These are phyloP conservation scores for Claviceps quebecensis DNA, from an alignment of 2,329 filamentous ascomycete species.

Conservation along the genomic window DNA sequence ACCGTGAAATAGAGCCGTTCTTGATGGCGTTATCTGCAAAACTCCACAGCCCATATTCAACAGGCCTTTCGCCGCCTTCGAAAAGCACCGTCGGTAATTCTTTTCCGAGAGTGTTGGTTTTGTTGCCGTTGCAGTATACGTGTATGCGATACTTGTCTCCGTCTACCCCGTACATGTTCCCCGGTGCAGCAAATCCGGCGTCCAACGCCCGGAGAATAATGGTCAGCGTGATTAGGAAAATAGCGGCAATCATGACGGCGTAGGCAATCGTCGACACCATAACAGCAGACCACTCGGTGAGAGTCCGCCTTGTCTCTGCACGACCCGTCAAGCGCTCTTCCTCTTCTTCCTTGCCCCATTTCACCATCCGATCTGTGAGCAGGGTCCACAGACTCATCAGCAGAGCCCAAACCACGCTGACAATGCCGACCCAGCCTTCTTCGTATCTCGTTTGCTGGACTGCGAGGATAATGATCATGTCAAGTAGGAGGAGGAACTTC, in stretches of 20 bases:
- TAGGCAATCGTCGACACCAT: slow-evolving; percentile 60
- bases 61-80: slow-evolving; percentile 68
- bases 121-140: slow-evolving; percentile 66
- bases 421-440: slow-evolving; percentile 84
- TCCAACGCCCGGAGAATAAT: slow-evolving; percentile 71
- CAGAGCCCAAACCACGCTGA: slow-evolving; percentile 68
- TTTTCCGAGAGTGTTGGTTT: slow-evolving; percentile 35
- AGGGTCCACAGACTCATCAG: slow-evolving; percentile 70
- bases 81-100: slow-evolving; percentile 68
- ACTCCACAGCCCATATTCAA: slow-evolving; percentile 65
- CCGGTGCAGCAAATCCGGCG: slow-evolving; percentile 56
- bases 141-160: slow-evolving; percentile 77
- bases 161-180: slow-evolving; percentile 68
- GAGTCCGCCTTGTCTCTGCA: slow-evolving; percentile 66
- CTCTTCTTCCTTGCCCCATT: slow-evolving; percentile 86
- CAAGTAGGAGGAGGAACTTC: slow-evolving; percentile 30
- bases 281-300: slow-evolving; percentile 75
- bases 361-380: slow-evolving; percentile 64
- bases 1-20: slow-evolving; percentile 72
- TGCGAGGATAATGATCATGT: slow-evolving; percentile 66
- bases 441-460: slow-evolving; percentile 64
- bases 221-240: slow-evolving; percentile 64
- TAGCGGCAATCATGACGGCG: slow-evolving; percentile 50
- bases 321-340: slow-evolving; percentile 86
- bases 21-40: slow-evolving; percentile 63